Evolutionary conservation across 108 stramenopile species (phyloP).

Genomic region (Nitzschia sp.): DNA sequence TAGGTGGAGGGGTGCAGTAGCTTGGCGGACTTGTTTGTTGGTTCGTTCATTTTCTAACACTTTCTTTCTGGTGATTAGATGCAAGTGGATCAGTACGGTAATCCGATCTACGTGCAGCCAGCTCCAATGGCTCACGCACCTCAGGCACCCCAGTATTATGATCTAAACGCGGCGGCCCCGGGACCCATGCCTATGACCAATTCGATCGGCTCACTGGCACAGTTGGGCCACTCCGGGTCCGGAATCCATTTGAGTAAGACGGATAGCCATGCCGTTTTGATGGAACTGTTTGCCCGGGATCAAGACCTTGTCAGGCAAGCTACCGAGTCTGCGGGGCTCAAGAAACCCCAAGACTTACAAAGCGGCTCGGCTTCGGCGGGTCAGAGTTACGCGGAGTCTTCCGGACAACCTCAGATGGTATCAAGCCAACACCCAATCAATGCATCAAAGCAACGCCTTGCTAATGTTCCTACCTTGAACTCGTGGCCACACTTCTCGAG

Average conservation of each 20-base stretch:
- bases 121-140: slow-evolving; percentile 1
- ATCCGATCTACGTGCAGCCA: slow-evolving; percentile 36
- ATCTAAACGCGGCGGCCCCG: slow-evolving; percentile 28
- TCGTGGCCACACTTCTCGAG: slow-evolving; percentile 93
- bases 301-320: slow-evolving; percentile 89
- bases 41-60: no score
- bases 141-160: slow-evolving; percentile 39
- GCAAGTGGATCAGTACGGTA: slow-evolving; percentile 51
- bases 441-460: slow-evolving; percentile 35
- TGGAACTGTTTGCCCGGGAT: slow-evolving; percentile 92
- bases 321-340: slow-evolving; percentile 45
- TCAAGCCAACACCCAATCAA: slow-evolving; percentile 51
- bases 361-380: slow-evolving; percentile 5
- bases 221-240: slow-evolving; percentile 15
- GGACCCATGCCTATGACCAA: slow-evolving; percentile 23
- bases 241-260: slow-evolving; percentile 66
- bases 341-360: slow-evolving; percentile 11
- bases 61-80: no score
- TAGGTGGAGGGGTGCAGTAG: no score
- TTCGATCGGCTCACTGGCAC: slow-evolving; percentile 44
- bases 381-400: slow-evolving; percentile 3
- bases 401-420: slow-evolving; percentile 26
- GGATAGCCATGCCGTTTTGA: slow-evolving; percentile 88
- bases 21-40: no score
- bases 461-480: slow-evolving; percentile 65